Base-by-base conservation (phyloP, 257 asterid genomes). In the Fraxinus pennsylvanica region DNA sequence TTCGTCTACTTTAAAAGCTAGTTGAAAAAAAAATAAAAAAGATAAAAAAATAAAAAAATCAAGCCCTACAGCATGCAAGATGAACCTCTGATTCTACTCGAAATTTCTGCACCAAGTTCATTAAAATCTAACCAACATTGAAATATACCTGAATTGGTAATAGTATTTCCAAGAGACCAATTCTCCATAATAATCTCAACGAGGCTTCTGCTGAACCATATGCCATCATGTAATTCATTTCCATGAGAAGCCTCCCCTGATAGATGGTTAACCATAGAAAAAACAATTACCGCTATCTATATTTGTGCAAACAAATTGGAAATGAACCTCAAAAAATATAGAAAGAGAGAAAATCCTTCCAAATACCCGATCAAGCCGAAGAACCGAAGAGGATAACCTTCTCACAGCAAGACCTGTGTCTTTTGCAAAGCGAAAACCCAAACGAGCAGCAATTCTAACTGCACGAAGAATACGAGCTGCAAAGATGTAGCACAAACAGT, bases 401-500 rank as follows among this genome's bases (percentile, higher is more conserved):
- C 83, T 93, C 69, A 90, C 76, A 57, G 91, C 88, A 72, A 86
- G 82, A 79, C 96, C 92, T 6, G 91, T 93, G 80, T 91, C 97
- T 78, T 79, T 91, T 72, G 96, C 82, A 66, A 93, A 82, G 75
- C 84, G 82, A 77, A 93, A 91, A 78, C 81, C 87, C 81, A 93
- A 87, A 43, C 97, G 89, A 32, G 93, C 97, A 41, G 96, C 98
- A 81, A 93, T 86, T 79, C 98, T 87, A 76, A 93, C 72, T 72
- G 92, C 98, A 76, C 97, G 98, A 66, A 93, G 94, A 88, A 93
- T 93, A 77, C 97, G 97, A 78, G 96, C 97, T 91, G 85, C 81
- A 82, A 79, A 33, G 50, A 54, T 36, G 80, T 74, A 61, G 47
- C 54, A 14, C 68, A 83, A 65, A 63, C 14, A 25, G 65, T 36